Percentiles rank a stretch among this genome's conserved stretches.
These are phyloP conservation scores for Mycena crocata DNA, from an alignment of 768 basidiomycete species.

Conservation along the genomic window DNA sequence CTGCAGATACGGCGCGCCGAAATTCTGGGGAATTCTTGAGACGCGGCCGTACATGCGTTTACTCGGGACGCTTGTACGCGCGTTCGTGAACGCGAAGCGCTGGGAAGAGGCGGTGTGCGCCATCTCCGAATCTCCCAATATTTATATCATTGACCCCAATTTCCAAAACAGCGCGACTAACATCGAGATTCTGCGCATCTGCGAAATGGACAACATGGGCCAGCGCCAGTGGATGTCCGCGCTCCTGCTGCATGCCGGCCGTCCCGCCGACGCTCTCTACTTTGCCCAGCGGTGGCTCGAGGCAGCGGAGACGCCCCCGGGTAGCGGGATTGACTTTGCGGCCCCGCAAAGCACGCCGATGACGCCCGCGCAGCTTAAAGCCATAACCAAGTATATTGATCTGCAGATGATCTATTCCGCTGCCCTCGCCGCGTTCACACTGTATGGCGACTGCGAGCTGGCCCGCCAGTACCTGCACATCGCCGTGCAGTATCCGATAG, in stretches of 20 bases:
- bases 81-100: slow-evolving; percentile 46
- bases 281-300: slow-evolving; percentile 50
- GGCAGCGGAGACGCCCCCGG: slow-evolving; percentile 27
- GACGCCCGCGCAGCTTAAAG: slow-evolving; percentile 30
- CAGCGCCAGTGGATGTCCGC: slow-evolving; percentile 53
- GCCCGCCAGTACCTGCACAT: slow-evolving; percentile 54
- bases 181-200: slow-evolving; percentile 57
- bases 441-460: slow-evolving; percentile 53
- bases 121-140: background rate
- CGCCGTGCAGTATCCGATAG: slow-evolving; percentile 48
- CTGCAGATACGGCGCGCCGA: slow-evolving; percentile 6
- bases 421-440: slow-evolving; percentile 54
- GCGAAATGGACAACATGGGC: slow-evolving; percentile 54
- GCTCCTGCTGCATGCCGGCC: slow-evolving; percentile 47
- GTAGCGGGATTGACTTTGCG: slow-evolving; percentile 43
- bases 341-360: slow-evolving; percentile 38
- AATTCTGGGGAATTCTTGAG: slow-evolving; percentile 43
- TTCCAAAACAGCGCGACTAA: slow-evolving; percentile 47
- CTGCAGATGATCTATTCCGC: slow-evolving; percentile 49
- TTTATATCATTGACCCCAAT: background rate
- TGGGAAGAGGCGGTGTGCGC: slow-evolving; percentile 50
- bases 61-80: slow-evolving; percentile 49
- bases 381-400: slow-evolving; percentile 3
- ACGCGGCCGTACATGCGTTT: slow-evolving; percentile 61
- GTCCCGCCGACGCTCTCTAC: slow-evolving; percentile 52